Evolutionary conservation across 768 basidiomycete species (phyloP).

Genomic region (Coprinellus micaceus): DNA sequence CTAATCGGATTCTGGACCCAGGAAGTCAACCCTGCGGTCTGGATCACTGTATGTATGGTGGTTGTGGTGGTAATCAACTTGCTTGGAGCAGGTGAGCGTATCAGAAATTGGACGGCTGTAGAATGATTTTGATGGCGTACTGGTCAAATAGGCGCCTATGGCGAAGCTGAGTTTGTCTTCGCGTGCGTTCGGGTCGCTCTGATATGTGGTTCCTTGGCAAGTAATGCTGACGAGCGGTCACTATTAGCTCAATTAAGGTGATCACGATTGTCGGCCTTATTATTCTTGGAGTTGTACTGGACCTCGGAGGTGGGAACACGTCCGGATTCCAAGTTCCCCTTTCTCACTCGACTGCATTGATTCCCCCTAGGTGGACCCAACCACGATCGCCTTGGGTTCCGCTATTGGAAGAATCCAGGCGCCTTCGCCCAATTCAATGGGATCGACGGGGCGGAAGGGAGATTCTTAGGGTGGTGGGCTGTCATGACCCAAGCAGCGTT

Average conservation of each 20-base stretch:
- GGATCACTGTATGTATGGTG: slow-evolving; percentile 74
- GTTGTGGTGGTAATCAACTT: slow-evolving; percentile 76
- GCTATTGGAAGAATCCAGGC: slow-evolving; percentile 87
- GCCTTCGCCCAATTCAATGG: slow-evolving; percentile 72
- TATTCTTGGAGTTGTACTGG: slow-evolving; percentile 69
- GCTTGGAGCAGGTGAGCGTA: slow-evolving; percentile 54
- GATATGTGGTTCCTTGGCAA: background rate
- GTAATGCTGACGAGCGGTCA: slow-evolving; percentile 8
- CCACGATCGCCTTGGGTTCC: slow-evolving; percentile 69
- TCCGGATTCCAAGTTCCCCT: background rate
- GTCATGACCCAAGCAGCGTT: slow-evolving; percentile 84
- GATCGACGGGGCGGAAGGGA: slow-evolving; percentile 67
- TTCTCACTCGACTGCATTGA: background rate
- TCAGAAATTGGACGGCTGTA: background rate
- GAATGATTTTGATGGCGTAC: too few species aligned
- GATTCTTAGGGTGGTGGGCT: slow-evolving; percentile 61
- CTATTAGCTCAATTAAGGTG: slow-evolving; percentile 75
- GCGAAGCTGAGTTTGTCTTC: slow-evolving; percentile 84
- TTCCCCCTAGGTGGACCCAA: slow-evolving; percentile 63
- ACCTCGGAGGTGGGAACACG: slow-evolving; percentile 58
- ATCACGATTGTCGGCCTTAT: slow-evolving; percentile 73
- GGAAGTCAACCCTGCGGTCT: slow-evolving; percentile 60
- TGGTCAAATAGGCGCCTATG: slow-evolving; percentile 54
- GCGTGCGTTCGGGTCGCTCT: slow-evolving; percentile 45
- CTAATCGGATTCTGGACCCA: slow-evolving; percentile 72